Conservation (phyloP, 2,329 filamentous ascomycete species). For the Diaporthe eres region DNA sequence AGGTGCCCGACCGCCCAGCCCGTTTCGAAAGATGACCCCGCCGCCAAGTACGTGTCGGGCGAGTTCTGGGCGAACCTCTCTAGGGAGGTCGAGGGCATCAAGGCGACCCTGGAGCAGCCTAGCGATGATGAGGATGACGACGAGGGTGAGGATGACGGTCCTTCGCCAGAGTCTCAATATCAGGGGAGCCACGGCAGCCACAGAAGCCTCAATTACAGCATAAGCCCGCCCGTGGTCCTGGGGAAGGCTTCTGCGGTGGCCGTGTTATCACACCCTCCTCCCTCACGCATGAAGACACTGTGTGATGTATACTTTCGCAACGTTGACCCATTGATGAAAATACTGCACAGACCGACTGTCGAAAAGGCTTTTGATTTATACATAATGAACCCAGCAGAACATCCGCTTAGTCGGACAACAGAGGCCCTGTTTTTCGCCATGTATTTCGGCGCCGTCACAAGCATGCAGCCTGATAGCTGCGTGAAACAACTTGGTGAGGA, state of each 20-base stretch:
- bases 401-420: conserved; percentile 41
- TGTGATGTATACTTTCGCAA: conserved; percentile 55
- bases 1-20: conserved; percentile 34
- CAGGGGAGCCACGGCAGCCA: conserved; percentile 41
- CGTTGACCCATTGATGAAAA: conserved; percentile 60
- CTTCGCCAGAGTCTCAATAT: conserved; percentile 49
- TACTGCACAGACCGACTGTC: conserved; percentile 60
- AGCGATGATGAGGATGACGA: conserved; percentile 56
- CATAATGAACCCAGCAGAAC: conserved; percentile 44
- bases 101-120: conserved; percentile 58
- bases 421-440: conserved; percentile 59
- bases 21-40: conserved; percentile 31
- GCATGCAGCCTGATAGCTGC: conserved; percentile 51
- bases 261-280: conserved; percentile 51
- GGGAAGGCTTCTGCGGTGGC: conserved; percentile 21
- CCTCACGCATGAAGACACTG: conserved; percentile 55
- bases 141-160: conserved; percentile 43
- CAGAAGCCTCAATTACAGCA: conserved; percentile 16
- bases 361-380: conserved; percentile 49
- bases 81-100: conserved; percentile 60
- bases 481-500: conserved; percentile 51
- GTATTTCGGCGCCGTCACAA: conserved; percentile 58
- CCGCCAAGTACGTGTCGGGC: conserved; percentile 55
- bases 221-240: conserved; percentile 33
- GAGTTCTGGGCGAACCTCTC: conserved; percentile 62